Evolutionary conservation across 2,329 filamentous ascomycete genomes (phyloP), one percentile per base, ranked within the genome.

Genomic region (Pseudogymnoascus sp.): DNA sequence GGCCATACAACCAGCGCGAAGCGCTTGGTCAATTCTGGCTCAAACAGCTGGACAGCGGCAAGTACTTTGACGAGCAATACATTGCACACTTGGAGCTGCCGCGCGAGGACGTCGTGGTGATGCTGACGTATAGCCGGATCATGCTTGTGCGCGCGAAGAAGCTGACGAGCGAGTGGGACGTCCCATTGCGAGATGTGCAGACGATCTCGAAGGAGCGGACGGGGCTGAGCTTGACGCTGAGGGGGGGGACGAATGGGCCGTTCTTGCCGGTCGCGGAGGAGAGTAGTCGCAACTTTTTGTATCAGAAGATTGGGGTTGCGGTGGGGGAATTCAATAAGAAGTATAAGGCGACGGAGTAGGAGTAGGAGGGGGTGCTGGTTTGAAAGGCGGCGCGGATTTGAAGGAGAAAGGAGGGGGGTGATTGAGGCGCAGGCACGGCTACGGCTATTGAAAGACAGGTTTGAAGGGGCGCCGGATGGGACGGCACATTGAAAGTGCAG

Each of bases 21-120:
- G 93, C 95, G 0, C 86, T 99, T 2, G 95, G 95, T 0, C 95
- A 99, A 75, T 97, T 91, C 80, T 99, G 95, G 96, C 87, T 99
- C 67, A 99, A 99, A 82, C 96, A 96, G 64, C 87, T 96, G 9
- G 95, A 99, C 77, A 95, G 97, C 68, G 95, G 95, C 66, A 95
- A 93, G 75, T 97, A 93, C 80, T 99, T 99, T 83, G 89, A 96
- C 77, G 95, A 99, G 76, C 85, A 91, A 73, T 99, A 99, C 78
- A 95, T 99, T 74, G 96, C 93, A 3, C 96, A 99, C 73, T 81
- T 99, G 3, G 93, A 99, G 76, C 84, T 99, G 25, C 90, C 91
- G 9, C 86, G 88, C 65, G 91, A 95, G 74, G 93, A 96, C 73
- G 89, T 92, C 80, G 87, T 93, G 63, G 88, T 93, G 59, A 91